A percentile compares a stretch with the other conserved stretches of the same genome.
Evolutionary conservation across 306 rosid species (phyloP).

Genomic region (Cyamopsis tetragonoloba): DNA sequence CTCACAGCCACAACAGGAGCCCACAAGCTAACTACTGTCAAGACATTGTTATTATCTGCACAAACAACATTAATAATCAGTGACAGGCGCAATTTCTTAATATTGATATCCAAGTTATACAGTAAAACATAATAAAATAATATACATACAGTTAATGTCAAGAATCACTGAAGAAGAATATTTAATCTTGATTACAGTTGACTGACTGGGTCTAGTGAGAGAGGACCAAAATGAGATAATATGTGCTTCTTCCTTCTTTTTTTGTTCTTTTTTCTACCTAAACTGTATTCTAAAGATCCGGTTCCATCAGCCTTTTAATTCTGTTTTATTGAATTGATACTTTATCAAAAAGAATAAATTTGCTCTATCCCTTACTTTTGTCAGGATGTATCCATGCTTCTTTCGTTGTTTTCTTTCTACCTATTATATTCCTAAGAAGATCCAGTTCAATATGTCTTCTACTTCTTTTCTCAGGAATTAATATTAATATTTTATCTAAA

Average conservation of each 20-base stretch:
- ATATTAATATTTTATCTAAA: not conserved
- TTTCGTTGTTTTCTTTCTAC: not conserved
- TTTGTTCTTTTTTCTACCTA: not conserved
- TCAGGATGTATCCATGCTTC: not conserved
- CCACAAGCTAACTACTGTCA: constrained; percentile 81
- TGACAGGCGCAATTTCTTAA: not conserved
- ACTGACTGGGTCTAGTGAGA: too few species aligned
- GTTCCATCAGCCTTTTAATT: too few species aligned
- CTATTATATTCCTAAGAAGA: not conserved
- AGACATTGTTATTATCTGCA: constrained; percentile 74
- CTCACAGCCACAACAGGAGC: constrained; percentile 98
- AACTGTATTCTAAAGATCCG: too few species aligned
- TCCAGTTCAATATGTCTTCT: not conserved
- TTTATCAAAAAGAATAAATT: too few species aligned
- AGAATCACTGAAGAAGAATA: not conserved
- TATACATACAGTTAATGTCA: not conserved
- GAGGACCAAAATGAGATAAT: not conserved
- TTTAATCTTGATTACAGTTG: not conserved
- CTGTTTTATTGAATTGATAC: too few species aligned
- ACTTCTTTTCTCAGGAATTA: not conserved
- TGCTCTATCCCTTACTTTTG: not conserved
- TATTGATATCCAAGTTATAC: not conserved
- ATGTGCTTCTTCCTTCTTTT: not conserved
- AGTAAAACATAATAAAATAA: not conserved
- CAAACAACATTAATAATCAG: constrained; percentile 32